Evolutionary conservation across 1,284 basidiomycete genomes (phyloP).

Genomic region (Caloboletus firmus): DNA sequence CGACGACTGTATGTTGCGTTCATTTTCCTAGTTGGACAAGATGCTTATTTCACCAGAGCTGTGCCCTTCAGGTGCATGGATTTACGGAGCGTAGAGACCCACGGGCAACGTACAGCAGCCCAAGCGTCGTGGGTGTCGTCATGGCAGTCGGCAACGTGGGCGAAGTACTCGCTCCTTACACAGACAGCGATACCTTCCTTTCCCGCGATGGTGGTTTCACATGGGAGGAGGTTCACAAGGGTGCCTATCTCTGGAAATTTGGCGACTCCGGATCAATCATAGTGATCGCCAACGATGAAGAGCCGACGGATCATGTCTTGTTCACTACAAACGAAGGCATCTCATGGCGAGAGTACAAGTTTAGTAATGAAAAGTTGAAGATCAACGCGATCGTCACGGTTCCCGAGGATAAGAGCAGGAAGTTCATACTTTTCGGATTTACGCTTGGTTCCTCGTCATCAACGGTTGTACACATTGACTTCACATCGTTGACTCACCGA

Average conservation of each 20-base stretch:
- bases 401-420: conserved; percentile 85
- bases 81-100: conserved; percentile 93
- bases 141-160: conserved; percentile 99
- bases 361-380: conserved; percentile 73
- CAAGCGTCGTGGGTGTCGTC: conserved; percentile 88
- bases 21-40: background rate
- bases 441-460: conserved; percentile 51
- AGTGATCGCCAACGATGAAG: conserved; percentile 93
- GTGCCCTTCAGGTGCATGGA: conserved; percentile 89
- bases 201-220: conserved; percentile 96
- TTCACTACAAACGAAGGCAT: conserved; percentile 89
- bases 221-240: conserved; percentile 98
- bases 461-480: conserved; percentile 87
- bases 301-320: conserved; percentile 84
- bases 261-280: conserved; percentile 95
- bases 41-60: conserved; percentile 51
- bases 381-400: conserved; percentile 85
- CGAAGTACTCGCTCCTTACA: conserved; percentile 76
- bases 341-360: conserved; percentile 86
- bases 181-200: conserved; percentile 92
- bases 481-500: conserved; percentile 71
- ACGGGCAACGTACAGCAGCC: conserved; percentile 88
- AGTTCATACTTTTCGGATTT: conserved; percentile 85
- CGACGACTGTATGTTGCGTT: conserved; percentile 51
- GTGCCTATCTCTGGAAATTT: conserved; percentile 97